Evolutionary conservation across 2,329 filamentous ascomycete species (phyloP), one percentile per base, ranked within the genome.

Genomic region (Ceratocystis lukuohia): DNA sequence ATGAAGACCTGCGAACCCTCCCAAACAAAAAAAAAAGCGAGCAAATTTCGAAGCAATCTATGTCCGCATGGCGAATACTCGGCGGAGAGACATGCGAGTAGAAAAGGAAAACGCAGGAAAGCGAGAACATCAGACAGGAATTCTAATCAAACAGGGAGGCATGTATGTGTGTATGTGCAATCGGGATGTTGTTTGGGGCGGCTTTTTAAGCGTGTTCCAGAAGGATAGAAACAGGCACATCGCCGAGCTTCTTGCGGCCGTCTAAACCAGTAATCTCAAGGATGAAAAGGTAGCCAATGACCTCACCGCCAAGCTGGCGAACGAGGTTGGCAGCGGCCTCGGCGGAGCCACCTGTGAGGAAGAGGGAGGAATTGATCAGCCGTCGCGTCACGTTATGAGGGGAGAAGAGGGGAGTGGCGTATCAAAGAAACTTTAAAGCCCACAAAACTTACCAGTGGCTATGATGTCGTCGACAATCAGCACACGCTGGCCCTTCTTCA

Each of bases 391-490:
- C 62, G 33, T 8, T 46, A 63, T 62, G 61, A 20, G n/a, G n/a
- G 20, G 30, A 50, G 66, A 63, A 62, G 61, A 20, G n/a, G n/a
- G 20, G 30, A 50, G 66, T 64, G 62, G 41, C 77, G 5, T 10
- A 8, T 20, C 6, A 33, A 7, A 5, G 20, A 33, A 28, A 44
- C 10, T 22, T 28, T 7, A 17, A 37, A 45, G 33, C 8, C 3
- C 37, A 41, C 37, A 64, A 50, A 63, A 78, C 87, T 76, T 81
- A 96, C 93, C 93, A 70, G 94, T 99, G 67, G 94, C 94, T 79
- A 99, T 97, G 74, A 99, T 96, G 76, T 99, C 94, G 76, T 99
- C 94, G 41, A 99, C 91, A 70, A 99, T 83, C 69, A 99, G 80
- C 67, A 96, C 93, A 76, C 88, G 92, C 79, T 96, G 90, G 45